A percentile compares a stretch with the other conserved stretches of the same genome.
These are phyloP conservation scores for Haplosporangium gracile DNA, from an alignment of 192 early-diverging fungal genomes.

Conservation along the genomic window DNA sequence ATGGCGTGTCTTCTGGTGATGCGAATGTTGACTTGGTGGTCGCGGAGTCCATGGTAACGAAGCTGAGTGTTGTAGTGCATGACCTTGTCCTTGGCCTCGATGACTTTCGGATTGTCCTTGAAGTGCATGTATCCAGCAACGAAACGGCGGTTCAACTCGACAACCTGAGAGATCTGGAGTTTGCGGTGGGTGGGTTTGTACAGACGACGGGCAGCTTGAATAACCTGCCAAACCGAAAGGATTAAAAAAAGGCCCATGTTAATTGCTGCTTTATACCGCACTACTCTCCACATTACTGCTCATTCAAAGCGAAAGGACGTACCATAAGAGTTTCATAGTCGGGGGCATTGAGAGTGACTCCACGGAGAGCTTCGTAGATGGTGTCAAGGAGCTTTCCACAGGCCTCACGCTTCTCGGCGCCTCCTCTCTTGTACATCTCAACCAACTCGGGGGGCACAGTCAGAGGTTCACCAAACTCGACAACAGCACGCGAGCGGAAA, in stretches of 20 bases:
- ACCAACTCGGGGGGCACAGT: slow-evolving; percentile 81
- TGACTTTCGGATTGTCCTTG: slow-evolving; percentile 84
- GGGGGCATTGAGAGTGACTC: slow-evolving; percentile 91
- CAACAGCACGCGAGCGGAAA: slow-evolving; percentile 95
- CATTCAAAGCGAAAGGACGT: slow-evolving; percentile 2
- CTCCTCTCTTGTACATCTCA: slow-evolving; percentile 83
- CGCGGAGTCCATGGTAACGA: slow-evolving; percentile 90
- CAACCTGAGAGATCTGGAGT: slow-evolving; percentile 83
- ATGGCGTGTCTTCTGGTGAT: slow-evolving; percentile 76
- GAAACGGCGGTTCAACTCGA: slow-evolving; percentile 91
- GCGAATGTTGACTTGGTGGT: slow-evolving; percentile 95
- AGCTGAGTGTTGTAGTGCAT: slow-evolving; percentile 88
- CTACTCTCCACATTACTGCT: too few species aligned
- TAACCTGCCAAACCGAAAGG: slow-evolving; percentile 61
- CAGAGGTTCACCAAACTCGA: slow-evolving; percentile 95
- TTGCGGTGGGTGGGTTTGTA: slow-evolving; percentile 89
- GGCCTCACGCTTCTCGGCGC: slow-evolving; percentile 83
- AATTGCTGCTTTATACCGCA: background rate
- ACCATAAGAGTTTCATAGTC: slow-evolving; percentile 93
- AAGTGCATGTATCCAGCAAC: slow-evolving; percentile 85
- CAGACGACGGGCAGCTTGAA: slow-evolving; percentile 92
- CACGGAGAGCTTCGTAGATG: slow-evolving; percentile 82
- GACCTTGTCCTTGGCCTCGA: slow-evolving; percentile 78
- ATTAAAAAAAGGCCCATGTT: background rate
- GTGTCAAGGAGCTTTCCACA: slow-evolving; percentile 79